Evolutionary conservation across 2,329 filamentous ascomycete genomes (phyloP).

Genomic region (Claviceps monticola): DNA sequence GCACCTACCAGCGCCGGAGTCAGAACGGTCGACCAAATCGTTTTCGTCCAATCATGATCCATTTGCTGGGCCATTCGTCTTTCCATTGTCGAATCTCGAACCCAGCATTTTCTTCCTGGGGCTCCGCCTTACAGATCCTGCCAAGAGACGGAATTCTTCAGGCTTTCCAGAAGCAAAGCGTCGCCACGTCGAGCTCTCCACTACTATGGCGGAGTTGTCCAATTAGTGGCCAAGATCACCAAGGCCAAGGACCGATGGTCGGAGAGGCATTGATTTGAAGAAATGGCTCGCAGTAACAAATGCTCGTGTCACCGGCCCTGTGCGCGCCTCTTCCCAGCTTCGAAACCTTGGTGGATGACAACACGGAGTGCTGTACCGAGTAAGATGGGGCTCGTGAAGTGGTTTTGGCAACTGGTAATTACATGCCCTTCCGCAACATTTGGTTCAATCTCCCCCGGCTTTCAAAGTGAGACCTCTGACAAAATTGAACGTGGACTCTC

Average conservation of each 20-base stretch:
- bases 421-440: constrained; percentile 9
- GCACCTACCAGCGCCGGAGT: no score
- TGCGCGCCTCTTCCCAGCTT: neutral
- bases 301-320: neutral
- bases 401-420: neutral
- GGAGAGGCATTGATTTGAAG: neutral
- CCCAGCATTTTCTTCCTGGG: neutral
- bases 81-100: neutral
- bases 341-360: neutral
- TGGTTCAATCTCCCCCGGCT: constrained; percentile 16
- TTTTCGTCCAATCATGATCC: neutral
- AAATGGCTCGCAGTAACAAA: neutral
- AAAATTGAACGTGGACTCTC: constrained; percentile 1
- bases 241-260: constrained; percentile 11
- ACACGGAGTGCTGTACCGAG: neutral
- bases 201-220: constrained; percentile 16
- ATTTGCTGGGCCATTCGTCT: neutral
- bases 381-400: constrained; percentile 4
- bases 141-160: constrained; percentile 12
- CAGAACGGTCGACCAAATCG: no score
- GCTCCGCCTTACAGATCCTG: constrained; percentile 5
- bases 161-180: constrained; percentile 17
- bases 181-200: constrained; percentile 5
- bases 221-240: constrained; percentile 2
- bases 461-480: constrained; percentile 7